Evolutionary conservation across 106 monocot species (phyloP).

Genomic region (Dendrobium chrysotoxum): DNA sequence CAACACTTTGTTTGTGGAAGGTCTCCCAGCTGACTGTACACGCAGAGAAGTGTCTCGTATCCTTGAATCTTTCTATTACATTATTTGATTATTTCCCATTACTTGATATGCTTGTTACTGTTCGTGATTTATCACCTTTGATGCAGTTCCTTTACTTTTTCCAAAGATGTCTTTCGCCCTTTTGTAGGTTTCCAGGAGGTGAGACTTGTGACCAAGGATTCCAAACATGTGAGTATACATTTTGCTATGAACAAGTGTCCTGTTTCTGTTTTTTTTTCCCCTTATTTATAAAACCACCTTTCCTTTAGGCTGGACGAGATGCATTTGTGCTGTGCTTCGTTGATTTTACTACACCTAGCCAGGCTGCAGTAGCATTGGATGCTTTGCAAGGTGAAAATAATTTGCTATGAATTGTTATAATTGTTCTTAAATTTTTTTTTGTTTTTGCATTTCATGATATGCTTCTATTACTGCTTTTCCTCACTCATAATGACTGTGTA

Average conservation of each 20-base stretch:
- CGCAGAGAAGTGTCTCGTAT: constrained; percentile 83
- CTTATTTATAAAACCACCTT: neutral
- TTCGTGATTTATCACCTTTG: neutral
- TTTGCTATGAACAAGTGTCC: neutral
- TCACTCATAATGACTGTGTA: neutral
- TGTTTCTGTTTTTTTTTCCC: neutral
- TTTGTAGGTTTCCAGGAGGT: constrained; percentile 72
- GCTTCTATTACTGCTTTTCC: neutral
- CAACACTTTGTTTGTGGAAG: constrained; percentile 71
- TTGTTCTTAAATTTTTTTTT: neutral
- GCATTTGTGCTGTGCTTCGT: constrained; percentile 44
- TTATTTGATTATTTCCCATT: neutral
- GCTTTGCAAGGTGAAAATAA: constrained; percentile 39
- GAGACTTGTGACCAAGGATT: constrained; percentile 67
- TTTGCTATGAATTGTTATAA: neutral
- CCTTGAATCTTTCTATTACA: constrained; percentile 23
- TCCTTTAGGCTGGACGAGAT: constrained; percentile 30
- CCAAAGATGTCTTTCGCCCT: constrained; percentile 59
- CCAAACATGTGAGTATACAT: constrained; percentile 38
- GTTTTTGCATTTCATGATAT: neutral
- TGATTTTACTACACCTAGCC: constrained; percentile 29
- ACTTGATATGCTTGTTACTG: neutral
- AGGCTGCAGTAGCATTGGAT: constrained; percentile 37
- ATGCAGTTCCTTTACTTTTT: constrained; percentile 35
- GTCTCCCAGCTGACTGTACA: constrained; percentile 56